phyloP scores from a whole-genome alignment of 257 asterid genomes.

The Penstemon barbatus region DNA sequence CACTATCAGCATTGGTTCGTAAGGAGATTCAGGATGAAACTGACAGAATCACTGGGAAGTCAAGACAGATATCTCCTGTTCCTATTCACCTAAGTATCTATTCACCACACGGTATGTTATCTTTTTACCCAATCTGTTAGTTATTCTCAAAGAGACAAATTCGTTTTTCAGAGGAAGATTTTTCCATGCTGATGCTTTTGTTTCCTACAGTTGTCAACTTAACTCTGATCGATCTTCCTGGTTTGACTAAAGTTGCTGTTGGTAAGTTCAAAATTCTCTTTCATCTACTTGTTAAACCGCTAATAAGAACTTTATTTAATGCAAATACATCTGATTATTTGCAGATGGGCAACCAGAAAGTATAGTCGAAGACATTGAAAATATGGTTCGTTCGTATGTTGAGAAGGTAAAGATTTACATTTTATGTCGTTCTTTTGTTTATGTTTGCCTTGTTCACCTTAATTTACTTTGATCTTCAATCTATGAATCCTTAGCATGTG shows the following conservation, averaged over 20 bases:
- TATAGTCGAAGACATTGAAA: conserved; percentile 83
- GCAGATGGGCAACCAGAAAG: conserved; percentile 93
- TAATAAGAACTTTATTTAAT: conserved; percentile 20
- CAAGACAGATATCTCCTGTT: conserved; percentile 83
- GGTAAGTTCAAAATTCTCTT: conserved; percentile 54
- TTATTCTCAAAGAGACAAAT: conserved; percentile 11
- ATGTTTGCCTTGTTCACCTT: conserved; percentile 3
- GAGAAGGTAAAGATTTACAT: conserved; percentile 64
- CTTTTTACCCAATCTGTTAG: conserved; percentile 2
- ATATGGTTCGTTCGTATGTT: conserved; percentile 82
- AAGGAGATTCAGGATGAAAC: conserved; percentile 92
- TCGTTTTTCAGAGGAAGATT: neutral
- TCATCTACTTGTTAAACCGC: neutral
- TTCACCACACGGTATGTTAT: conserved; percentile 71
- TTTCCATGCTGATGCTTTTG: conserved; percentile 22
- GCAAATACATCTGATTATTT: conserved; percentile 26
- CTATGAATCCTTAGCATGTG: neutral
- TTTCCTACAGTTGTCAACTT: conserved; percentile 78
- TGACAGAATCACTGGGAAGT: conserved; percentile 81
- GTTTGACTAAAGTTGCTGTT: conserved; percentile 89
- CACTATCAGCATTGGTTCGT: conserved; percentile 70
- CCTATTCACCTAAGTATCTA: conserved; percentile 94
- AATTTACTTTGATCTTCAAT: neutral
- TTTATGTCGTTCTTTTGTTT: neutral
- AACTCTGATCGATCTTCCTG: conserved; percentile 91